Base-by-base conservation (phyloP, 208 protist genomes). In the Wallacemonas collosoma region DNA sequence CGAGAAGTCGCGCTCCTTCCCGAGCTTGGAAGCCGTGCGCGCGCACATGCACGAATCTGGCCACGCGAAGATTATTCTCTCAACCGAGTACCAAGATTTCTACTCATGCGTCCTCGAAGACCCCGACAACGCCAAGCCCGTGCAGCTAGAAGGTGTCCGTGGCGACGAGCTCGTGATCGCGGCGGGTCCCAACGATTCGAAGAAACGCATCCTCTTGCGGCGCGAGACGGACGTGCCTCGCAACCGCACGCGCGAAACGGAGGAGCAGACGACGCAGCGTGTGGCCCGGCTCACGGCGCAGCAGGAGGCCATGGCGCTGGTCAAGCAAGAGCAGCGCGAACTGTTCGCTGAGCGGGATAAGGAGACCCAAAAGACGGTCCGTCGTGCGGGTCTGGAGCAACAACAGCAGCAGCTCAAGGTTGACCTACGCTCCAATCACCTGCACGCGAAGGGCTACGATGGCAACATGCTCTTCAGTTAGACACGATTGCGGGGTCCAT, bases 401-500 rank as follows among this genome's bases (percentile, higher is more conserved):
- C 79, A 94, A 15, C 66, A 82, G 2, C 66, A 84, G 4, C 78
- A 92, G 63, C 77, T 97, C 38, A 82, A 81, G 53, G 86, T 95
- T 17, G 80, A 80, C 72, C 69, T 95, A 63, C 87, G 89, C 57
- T 85, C 58, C 3, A 97, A 95, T 71, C 91, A 94, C 57, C 77
- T 97, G 47, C 93, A 97, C 77, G 80, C 89, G 17, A 97, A 95
- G 82, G 93, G 93, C 17, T 97, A 93, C 76, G 93, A 97, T 81
- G 93, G 93, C 36, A 91, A 90, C 71, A 79, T 83, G 62, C 78
- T 83, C 67, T 82, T 83, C 63, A 84, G 75, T 77, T 86, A 83
- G 55, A 44, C 44, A 12, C 56, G 17, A 41, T 5, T 12, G 45
- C 0, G 45, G 8, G 45, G 45, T 12, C 8, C 45, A 50, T 12